phyloP scores from a whole-genome alignment of 2,329 filamentous ascomycete genomes.

The Penicillium sp. region DNA sequence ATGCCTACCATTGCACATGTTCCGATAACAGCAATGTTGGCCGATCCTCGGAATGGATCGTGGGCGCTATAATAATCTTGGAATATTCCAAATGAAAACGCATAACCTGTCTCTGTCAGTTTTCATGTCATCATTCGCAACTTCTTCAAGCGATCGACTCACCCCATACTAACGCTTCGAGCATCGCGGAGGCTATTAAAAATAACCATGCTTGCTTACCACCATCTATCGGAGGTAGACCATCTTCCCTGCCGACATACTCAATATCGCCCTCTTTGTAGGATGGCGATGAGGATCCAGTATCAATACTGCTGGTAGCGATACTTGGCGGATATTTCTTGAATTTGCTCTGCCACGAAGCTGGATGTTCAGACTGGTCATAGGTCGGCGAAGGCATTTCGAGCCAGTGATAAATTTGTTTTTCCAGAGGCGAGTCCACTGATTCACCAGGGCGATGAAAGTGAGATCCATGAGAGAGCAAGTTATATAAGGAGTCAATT shows the following conservation, averaged over 20 bases:
- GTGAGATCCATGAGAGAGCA: not conserved
- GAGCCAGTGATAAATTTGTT: not conserved
- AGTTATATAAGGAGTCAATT: not conserved
- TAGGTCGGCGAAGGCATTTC: not conserved
- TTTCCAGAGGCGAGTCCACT: not conserved
- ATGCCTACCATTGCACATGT: constrained; percentile 56
- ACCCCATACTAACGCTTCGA: constrained; percentile 25
- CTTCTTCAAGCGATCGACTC: not conserved
- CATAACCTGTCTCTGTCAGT: constrained; percentile 54
- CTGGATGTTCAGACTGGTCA: not conserved
- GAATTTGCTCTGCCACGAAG: not conserved
- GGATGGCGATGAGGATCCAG: not conserved
- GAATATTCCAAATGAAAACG: constrained; percentile 68
- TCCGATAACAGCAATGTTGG: constrained; percentile 60
- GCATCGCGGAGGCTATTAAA: constrained; percentile 19
- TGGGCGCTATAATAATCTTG: constrained; percentile 65
- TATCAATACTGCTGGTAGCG: constrained; percentile 1
- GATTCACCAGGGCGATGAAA: not conserved
- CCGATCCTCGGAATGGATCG: constrained; percentile 51
- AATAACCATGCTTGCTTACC: constrained; percentile 23
- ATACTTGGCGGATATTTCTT: constrained; percentile 12
- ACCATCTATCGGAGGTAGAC: constrained; percentile 16
- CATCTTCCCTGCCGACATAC: constrained; percentile 1
- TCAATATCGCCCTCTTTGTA: constrained; percentile 5
- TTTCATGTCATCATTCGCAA: not conserved